Evolutionary conservation across 176 grass and related monocot species (phyloP), one percentile per base, ranked within the genome.

Genomic region (Carex scoparia): DNA sequence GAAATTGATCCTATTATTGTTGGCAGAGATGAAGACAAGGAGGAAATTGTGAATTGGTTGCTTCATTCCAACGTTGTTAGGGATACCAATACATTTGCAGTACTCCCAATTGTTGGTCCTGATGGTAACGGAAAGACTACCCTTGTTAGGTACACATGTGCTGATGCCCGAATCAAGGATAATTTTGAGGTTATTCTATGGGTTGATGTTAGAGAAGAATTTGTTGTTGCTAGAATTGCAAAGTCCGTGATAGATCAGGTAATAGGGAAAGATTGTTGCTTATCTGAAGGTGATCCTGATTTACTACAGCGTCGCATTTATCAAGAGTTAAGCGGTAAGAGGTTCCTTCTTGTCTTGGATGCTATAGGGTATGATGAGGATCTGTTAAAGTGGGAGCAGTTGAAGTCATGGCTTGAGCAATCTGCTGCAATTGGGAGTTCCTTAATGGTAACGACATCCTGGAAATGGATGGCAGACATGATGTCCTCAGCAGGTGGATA

Each of bases 201-300:
- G 72, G 35, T 77, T 12, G 18, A 77, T 51, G 23, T 77, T 11
- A 27, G 18, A 54, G 35, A 51, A 3, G 35, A 27, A 27, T 11
- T 12, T 54, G 10, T 1, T 54, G 11, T 28, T 54, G 18, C 8
- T 10, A 77, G 13, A 23, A 53, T 77, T 77, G 4, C 15, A 1
- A 54, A 54, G 53, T 10, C 11, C 7, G 4, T 77, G 10, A 48
- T 77, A 54, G 44, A 77, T 11, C 72, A 77, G 42, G n/a, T 44
- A 77, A 77, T 77, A 49, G 72, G 72, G 1, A 77, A 77, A 77
- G 44, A 77, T 53, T 54, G 42, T 54, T 51, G 72, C 72, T 23
- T 77, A 13, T 54, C 72, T 77, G 72, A 77, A 55, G 4, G 10
- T 77, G 72, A 77, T 1, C 12, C 23, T 2, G 42, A 77, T 54